Base-by-base conservation (phyloP, 2,329 filamentous ascomycete genomes). In the Leptographium lundbergii region DNA sequence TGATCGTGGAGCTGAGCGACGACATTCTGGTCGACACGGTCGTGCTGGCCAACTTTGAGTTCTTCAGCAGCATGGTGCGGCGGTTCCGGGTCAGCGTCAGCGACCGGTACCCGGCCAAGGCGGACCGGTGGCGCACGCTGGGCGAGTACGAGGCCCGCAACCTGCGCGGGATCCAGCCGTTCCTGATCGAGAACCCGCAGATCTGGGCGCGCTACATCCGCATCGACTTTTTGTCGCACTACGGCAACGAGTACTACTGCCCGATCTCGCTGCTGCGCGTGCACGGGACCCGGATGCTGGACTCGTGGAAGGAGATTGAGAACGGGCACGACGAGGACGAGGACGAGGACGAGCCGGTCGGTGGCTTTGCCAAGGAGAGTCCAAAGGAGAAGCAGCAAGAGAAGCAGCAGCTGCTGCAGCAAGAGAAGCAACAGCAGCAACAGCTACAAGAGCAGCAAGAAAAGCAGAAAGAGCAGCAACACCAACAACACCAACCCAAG, bases 1-100 rank as follows among this genome's bases (percentile, higher is more conserved):
- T 97, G 63, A 91, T 97, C 61, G 84, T 99, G 61, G 94, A 99
- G 73, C 78, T 99, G 34, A 97, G 90, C 71, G 90, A 95, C 67
- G 82, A 86, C 59, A 83, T 86, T 59, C 79, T 95, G 52, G 88
- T 99, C 60, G 94, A 99, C 69, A 99, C 94, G 0, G 79, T 99
- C 48, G 94, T 97, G n/a, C 79, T 99, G 58, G 94, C 92, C 62
- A 99, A 99, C 70, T 99, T 95, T 67, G 94, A 99, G 71, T 99
- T 99, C 76, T 99, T 99, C 76, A 96, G 91, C 59, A 96, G 91
- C 69, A 96, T 95, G 81, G 88, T 97, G 66, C 87, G 91, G 57
- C 88, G 86, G 54, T 96, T 99, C 70, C 82, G 88, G 57, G 84
- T 97, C 65, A 95, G 89, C 69, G 92, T 96, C 54, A 95, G 91